These are phyloP conservation scores for Polysphondylium violaceum DNA, from an alignment of 78 protist genomes.

Conservation along the genomic window DNA sequence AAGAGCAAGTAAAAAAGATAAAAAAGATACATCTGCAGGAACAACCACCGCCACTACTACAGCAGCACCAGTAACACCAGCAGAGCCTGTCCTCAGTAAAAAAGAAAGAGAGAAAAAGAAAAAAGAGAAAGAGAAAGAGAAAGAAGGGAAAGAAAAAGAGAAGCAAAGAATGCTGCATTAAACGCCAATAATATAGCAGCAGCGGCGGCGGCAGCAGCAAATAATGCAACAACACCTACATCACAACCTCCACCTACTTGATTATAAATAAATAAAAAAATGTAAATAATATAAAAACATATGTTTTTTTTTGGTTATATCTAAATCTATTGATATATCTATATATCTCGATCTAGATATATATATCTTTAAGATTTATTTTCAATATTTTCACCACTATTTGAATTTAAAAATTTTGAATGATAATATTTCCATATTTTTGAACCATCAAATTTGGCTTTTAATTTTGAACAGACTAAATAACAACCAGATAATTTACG, in stretches of 20 bases:
- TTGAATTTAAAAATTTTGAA: background rate
- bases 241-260: background rate
- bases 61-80: background rate
- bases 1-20: background rate
- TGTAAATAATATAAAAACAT: no score
- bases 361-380: background rate
- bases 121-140: conserved; percentile 16
- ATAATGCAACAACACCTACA: background rate
- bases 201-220: background rate
- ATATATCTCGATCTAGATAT: background rate
- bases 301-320: background rate
- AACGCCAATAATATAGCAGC: background rate
- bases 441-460: conserved; percentile 74
- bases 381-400: background rate
- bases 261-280: background rate
- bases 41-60: background rate
- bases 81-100: background rate
- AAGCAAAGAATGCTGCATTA: background rate
- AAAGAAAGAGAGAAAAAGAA: conserved; percentile 8
- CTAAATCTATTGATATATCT: background rate
- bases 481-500: conserved; percentile 92
- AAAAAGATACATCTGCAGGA: background rate
- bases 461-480: conserved; percentile 84
- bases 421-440: conserved; percentile 57
- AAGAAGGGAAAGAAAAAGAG: conserved; percentile 27